Conservation (phyloP, 2,329 filamentous ascomycete genomes). For the Alternaria sp. region DNA sequence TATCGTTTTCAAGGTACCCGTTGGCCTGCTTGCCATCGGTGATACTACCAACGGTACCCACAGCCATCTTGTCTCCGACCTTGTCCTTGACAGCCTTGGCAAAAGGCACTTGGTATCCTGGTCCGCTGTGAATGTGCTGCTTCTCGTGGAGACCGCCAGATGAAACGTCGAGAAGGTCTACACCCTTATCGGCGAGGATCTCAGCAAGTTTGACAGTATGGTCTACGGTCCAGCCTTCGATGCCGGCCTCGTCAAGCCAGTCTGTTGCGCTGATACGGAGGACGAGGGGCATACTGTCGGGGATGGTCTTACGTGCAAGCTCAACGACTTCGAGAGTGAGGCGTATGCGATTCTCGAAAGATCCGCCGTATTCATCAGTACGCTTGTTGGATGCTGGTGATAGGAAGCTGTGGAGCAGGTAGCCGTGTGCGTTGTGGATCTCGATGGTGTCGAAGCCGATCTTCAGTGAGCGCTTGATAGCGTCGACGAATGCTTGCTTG, state of each 20-base stretch:
- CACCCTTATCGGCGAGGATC: slow-evolving; percentile 73
- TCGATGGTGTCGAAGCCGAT: slow-evolving; percentile 82
- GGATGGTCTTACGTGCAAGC: slow-evolving; percentile 68
- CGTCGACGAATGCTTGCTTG: slow-evolving; percentile 68
- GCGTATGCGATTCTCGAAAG: slow-evolving; percentile 74
- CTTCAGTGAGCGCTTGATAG: slow-evolving; percentile 62
- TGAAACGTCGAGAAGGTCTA: slow-evolving; percentile 86
- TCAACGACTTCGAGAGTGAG: slow-evolving; percentile 73
- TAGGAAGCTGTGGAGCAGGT: slow-evolving; percentile 75
- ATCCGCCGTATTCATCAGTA: slow-evolving; percentile 72
- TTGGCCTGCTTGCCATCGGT: slow-evolving; percentile 71
- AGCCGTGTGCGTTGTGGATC: slow-evolving; percentile 82
- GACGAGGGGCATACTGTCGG: slow-evolving; percentile 74
- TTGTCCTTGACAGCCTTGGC: slow-evolving; percentile 75
- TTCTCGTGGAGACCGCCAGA: slow-evolving; percentile 73
- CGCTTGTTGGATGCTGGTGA: slow-evolving; percentile 74
- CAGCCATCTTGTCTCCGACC: slow-evolving; percentile 73
- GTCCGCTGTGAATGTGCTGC: slow-evolving; percentile 68
- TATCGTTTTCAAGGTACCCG: slow-evolving; percentile 42
- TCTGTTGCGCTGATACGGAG: slow-evolving; percentile 77
- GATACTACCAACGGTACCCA: slow-evolving; percentile 80
- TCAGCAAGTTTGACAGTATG: slow-evolving; percentile 70
- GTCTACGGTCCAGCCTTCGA: slow-evolving; percentile 71
- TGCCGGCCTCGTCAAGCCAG: slow-evolving; percentile 71
- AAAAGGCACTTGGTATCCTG: slow-evolving; percentile 77